Evolutionary conservation across 192 early-diverging fungal species (phyloP), one percentile per base, ranked within the genome.

Genomic region (Martensiomyces pterosporus): DNA sequence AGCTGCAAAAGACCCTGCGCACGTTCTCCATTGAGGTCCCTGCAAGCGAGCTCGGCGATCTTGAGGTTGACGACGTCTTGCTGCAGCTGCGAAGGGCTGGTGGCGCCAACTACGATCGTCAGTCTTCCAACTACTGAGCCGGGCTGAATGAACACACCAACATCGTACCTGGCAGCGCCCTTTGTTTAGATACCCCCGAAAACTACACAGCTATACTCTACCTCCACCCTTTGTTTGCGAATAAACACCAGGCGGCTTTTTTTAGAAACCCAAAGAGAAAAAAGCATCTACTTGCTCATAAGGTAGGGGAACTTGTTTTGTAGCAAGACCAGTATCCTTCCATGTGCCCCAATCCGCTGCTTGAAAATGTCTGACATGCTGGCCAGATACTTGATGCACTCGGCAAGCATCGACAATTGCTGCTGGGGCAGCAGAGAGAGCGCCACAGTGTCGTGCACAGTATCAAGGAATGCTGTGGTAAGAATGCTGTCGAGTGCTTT

Each of bases 11-110:
- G 24, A 76, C 88, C 15, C 37, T 90, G 22, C 76, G 76, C 35
- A 68, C 46, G 37, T 89, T 82, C 53, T 82, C 87, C 4, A 79
- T 90, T 36, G 90, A 92, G 62, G 56, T 92, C 16, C 67, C 80
- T 10, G 88, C 86, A 1, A 60, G 55, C 19, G 75, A 79, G 22
- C 17, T 32, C 10, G 32, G 64, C 21, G 90, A 92, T 15, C 50
- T 92, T n/a, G 49, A 78, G 2, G 84, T 82, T 17, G 46, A 70
- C 1, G 79, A 82, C 8, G 62, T 92, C 23, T 48, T 80, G 43
- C 52, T 81, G 14, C 55, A 77, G 58, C 70, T 92, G 44, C 64
- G 78, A 52, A 89, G 85, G 67, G 88, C 85, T 13, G 76, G 79
- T 24, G 80, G 78, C 23, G 62, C 62, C 7, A 65, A 65, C 45